phyloP scores from a whole-genome alignment of 2,329 filamentous ascomycete genomes.

The Aspergillus caelatus region DNA sequence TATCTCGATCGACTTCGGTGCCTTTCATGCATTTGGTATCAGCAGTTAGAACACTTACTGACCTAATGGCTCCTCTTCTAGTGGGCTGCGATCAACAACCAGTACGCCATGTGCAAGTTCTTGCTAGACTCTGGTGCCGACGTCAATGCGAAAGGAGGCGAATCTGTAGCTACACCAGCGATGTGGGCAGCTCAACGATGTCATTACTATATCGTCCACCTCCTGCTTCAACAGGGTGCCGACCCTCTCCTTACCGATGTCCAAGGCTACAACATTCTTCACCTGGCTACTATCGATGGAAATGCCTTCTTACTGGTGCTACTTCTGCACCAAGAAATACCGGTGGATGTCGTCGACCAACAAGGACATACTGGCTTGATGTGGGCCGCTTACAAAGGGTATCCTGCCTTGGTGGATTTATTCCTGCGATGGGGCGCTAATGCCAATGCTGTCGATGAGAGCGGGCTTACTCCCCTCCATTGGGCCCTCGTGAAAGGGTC shows the following conservation, averaged over 20 bases:
- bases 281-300: constrained; percentile 95
- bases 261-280: constrained; percentile 96
- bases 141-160: constrained; percentile 93
- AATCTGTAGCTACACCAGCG: constrained; percentile 88
- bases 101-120: constrained; percentile 96
- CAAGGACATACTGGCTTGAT: constrained; percentile 94
- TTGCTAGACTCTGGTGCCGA: constrained; percentile 83
- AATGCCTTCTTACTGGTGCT: constrained; percentile 89
- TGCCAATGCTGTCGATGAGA: constrained; percentile 85
- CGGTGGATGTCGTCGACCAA: constrained; percentile 85
- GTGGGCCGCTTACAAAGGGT: constrained; percentile 99
- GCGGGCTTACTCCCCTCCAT: constrained; percentile 91
- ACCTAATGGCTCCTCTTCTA: constrained; percentile 44
- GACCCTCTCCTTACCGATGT: constrained; percentile 90
- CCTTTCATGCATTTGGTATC: background rate
- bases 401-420: constrained; percentile 85
- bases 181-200: constrained; percentile 97
- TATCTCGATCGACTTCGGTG: constrained; percentile 19
- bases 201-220: constrained; percentile 93
- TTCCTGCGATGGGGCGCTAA: constrained; percentile 94
- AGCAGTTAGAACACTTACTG: constrained; percentile 1
- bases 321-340: constrained; percentile 91
- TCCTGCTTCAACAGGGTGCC: constrained; percentile 87
- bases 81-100: constrained; percentile 99
- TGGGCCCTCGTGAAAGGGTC: constrained; percentile 97